Evolutionary conservation across 2,329 filamentous ascomycete species (phyloP).

Genomic region (Colletotrichum melonis): DNA sequence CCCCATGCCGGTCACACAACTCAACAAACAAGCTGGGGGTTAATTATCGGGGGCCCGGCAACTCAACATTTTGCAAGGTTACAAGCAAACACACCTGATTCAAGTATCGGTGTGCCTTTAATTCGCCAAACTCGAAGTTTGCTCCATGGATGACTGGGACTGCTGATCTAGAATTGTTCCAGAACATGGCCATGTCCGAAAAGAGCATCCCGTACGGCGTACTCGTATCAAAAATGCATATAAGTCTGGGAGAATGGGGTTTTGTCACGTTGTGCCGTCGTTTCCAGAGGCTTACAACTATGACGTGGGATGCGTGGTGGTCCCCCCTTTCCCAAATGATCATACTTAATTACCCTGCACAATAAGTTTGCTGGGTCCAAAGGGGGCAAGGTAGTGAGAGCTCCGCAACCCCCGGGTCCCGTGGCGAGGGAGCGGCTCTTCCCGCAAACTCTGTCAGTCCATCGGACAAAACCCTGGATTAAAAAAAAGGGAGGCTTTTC

Average conservation of each 20-base stretch:
- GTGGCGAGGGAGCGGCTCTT: not conserved
- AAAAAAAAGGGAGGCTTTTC: not conserved
- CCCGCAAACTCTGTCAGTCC: not conserved
- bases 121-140: not conserved
- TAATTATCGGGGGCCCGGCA: not conserved
- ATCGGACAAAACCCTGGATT: too few relatives aligned
- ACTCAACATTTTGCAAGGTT: not conserved
- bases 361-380: too few relatives aligned
- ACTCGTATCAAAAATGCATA: not conserved
- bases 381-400: too few relatives aligned
- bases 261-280: not conserved
- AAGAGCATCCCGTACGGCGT: too few relatives aligned
- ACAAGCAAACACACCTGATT: not conserved
- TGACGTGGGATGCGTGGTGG: not conserved
- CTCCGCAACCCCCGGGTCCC: not conserved
- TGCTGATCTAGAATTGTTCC: not conserved
- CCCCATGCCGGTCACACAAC: not conserved
- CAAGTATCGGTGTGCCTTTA: not conserved
- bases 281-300: not conserved
- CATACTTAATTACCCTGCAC: not conserved
- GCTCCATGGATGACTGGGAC: not conserved
- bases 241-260: too few relatives aligned
- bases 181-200: slow-evolving; percentile 3
- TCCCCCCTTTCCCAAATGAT: not conserved
- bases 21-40: not conserved